A percentile compares a stretch with the other conserved stretches of the same genome.
Evolutionary conservation across 306 rosid species (phyloP).

Genomic region (Quercus ilex): DNA sequence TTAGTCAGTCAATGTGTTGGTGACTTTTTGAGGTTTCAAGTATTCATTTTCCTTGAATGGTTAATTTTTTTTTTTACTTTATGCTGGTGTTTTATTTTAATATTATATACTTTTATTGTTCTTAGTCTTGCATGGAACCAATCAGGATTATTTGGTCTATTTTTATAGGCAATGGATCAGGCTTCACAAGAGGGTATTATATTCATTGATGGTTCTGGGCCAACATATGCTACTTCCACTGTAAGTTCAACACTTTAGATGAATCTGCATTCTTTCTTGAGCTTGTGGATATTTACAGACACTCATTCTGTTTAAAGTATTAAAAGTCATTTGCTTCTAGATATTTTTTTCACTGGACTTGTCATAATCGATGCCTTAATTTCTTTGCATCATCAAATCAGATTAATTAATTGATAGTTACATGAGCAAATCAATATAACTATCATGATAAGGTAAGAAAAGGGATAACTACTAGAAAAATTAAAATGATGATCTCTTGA

Average conservation of each 20-base stretch:
- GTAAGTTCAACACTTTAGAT: too few relatives aligned
- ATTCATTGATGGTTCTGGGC: slow-evolving; percentile 71
- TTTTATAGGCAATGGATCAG: slow-evolving; percentile 66
- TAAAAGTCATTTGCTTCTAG: background rate
- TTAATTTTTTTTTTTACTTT: background rate
- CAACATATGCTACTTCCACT: too few relatives aligned
- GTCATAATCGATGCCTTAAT: background rate
- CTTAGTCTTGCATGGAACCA: background rate
- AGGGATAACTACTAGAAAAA: background rate
- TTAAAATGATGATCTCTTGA: background rate
- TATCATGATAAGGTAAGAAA: background rate
- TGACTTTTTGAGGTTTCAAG: background rate
- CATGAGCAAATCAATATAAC: background rate
- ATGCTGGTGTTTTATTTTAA: background rate
- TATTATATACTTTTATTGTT: background rate
- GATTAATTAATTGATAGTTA: background rate
- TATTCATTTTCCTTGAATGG: too few relatives aligned
- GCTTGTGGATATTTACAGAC: slow-evolving; percentile 2
- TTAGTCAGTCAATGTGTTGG: background rate
- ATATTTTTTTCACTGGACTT: background rate
- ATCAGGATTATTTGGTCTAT: slow-evolving; percentile 1
- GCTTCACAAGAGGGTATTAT: slow-evolving; percentile 73
- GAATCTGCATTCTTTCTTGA: background rate
- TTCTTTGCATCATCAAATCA: background rate
- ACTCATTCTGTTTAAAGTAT: slow-evolving; percentile 11